A percentile compares a stretch with the other conserved stretches of the same genome.
Conservation (phyloP, 2,329 filamentous ascomycete species). For the Metarhizium rileyi region DNA sequence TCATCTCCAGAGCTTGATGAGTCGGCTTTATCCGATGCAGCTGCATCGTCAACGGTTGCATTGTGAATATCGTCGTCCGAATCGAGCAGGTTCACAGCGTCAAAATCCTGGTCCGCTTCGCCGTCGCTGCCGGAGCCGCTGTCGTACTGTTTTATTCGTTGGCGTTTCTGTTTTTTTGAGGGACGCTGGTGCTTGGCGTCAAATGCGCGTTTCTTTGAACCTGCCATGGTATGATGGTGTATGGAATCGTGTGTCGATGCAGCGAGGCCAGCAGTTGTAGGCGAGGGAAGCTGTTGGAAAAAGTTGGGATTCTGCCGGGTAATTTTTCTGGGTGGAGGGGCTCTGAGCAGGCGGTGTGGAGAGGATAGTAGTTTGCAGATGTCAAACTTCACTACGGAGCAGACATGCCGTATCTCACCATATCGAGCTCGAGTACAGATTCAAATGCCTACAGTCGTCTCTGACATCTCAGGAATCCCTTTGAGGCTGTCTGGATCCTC, state of each 20-base stretch:
- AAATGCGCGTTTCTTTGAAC: slow-evolving; percentile 23
- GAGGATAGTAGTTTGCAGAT: too few relatives aligned
- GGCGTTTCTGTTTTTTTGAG: slow-evolving; percentile 43
- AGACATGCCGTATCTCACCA: too few relatives aligned
- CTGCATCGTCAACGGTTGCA: slow-evolving; percentile 39
- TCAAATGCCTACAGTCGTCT: slow-evolving; percentile 7
- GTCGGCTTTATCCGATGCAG: slow-evolving; percentile 26
- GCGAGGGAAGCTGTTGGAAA: slow-evolving; percentile 1
- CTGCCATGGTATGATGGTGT: slow-evolving; percentile 20
- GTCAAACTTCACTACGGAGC: too few relatives aligned
- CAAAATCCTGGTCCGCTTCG: slow-evolving; percentile 33
- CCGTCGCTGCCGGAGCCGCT: slow-evolving; percentile 36
- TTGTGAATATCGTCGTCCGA: slow-evolving; percentile 49
- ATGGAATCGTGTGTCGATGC: not conserved
- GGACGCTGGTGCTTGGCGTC: slow-evolving; percentile 28
- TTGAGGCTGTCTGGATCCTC: slow-evolving; percentile 34
- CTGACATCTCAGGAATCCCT: slow-evolving; percentile 12
- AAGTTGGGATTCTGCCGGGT: slow-evolving; percentile 12
- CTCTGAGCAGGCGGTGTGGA: slow-evolving; percentile 9
- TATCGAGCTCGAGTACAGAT: too few relatives aligned
- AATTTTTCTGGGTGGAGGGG: slow-evolving; percentile 8
- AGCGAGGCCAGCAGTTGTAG: not conserved
- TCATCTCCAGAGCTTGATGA: slow-evolving; percentile 28
- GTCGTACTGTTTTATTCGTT: slow-evolving; percentile 33
- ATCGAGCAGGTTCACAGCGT: slow-evolving; percentile 44